Conservation (phyloP, 352 stramenopile genomes). For the Elongisporangium senticosum region DNA sequence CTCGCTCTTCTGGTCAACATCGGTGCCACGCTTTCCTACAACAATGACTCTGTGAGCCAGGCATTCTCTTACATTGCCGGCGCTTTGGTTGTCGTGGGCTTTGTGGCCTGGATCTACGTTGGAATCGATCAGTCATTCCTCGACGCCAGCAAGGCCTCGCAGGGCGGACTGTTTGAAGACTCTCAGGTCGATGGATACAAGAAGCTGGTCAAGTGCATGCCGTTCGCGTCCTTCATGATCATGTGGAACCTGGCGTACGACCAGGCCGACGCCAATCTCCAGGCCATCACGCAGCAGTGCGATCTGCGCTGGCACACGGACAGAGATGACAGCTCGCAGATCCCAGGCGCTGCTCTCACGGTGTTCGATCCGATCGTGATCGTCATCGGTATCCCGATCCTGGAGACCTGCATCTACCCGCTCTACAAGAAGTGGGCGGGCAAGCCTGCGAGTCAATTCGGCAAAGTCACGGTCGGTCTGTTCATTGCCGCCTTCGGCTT, state of each 20-base stretch:
- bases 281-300: constrained; percentile 54
- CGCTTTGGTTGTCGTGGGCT: constrained; percentile 26
- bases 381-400: constrained; percentile 31
- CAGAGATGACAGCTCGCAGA: constrained; percentile 24
- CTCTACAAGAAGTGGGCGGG: constrained; percentile 21
- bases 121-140: constrained; percentile 46
- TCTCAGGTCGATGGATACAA: constrained; percentile 41
- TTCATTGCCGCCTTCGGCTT: constrained; percentile 24
- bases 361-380: constrained; percentile 37
- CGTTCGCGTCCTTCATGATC: constrained; percentile 56
- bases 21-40: constrained; percentile 37
- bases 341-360: constrained; percentile 35
- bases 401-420: constrained; percentile 30
- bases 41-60: constrained; percentile 18
- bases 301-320: constrained; percentile 33
- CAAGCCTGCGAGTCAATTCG: constrained; percentile 24
- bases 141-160: constrained; percentile 29
- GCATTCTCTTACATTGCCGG: constrained; percentile 47
- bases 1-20: constrained; percentile 41
- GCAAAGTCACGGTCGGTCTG: constrained; percentile 19
- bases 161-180: constrained; percentile 38
- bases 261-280: constrained; percentile 55
- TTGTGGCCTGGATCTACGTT: constrained; percentile 40
- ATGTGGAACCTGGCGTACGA: constrained; percentile 57
- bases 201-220: constrained; percentile 40